A percentile compares a stretch with the other conserved stretches of the same genome.
These are phyloP conservation scores for Botrytis sinoallii DNA, from an alignment of 2,329 filamentous ascomycete genomes.

Conservation along the genomic window DNA sequence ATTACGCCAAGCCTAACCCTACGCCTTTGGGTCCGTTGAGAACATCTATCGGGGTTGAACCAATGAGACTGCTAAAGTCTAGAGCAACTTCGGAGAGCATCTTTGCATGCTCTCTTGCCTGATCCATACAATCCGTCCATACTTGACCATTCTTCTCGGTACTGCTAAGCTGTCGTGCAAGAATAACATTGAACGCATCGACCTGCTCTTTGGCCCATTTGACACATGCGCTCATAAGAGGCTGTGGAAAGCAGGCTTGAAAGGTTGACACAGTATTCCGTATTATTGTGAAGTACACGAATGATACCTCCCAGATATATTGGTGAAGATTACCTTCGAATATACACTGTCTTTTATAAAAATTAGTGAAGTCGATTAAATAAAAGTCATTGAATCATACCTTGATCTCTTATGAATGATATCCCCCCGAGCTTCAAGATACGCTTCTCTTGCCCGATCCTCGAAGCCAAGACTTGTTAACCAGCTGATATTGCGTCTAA, in stretches of 20 bases:
- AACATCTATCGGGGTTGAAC: conserved; percentile 45
- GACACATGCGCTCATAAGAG: conserved; percentile 90
- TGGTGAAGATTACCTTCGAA: conserved; percentile 91
- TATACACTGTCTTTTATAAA: conserved; percentile 69
- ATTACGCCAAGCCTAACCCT: conserved; percentile 40
- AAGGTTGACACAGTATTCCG: conserved; percentile 90
- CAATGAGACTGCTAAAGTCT: conserved; percentile 83
- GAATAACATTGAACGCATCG: conserved; percentile 81
- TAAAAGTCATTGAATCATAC: conserved; percentile 45
- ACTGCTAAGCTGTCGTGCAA: conserved; percentile 82
- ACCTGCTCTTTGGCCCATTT: conserved; percentile 98
- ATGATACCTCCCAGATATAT: conserved; percentile 94
- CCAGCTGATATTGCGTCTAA: conserved; percentile 79
- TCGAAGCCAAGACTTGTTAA: conserved; percentile 84
- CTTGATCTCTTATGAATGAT: conserved; percentile 79
- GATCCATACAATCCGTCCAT: conserved; percentile 80
- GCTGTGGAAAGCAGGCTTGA: conserved; percentile 78
- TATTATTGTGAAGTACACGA: conserved; percentile 92
- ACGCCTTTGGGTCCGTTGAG: conserved; percentile 38
- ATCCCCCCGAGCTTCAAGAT: conserved; percentile 73
- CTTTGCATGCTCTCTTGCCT: conserved; percentile 74
- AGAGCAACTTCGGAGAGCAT: conserved; percentile 82
- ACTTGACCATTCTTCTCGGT: conserved; percentile 72
- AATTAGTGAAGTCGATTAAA: not conserved
- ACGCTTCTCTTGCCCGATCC: conserved; percentile 82